Evolutionary conservation across 441 rosid species (phyloP).

Genomic region (Flueggea neowawraea): DNA sequence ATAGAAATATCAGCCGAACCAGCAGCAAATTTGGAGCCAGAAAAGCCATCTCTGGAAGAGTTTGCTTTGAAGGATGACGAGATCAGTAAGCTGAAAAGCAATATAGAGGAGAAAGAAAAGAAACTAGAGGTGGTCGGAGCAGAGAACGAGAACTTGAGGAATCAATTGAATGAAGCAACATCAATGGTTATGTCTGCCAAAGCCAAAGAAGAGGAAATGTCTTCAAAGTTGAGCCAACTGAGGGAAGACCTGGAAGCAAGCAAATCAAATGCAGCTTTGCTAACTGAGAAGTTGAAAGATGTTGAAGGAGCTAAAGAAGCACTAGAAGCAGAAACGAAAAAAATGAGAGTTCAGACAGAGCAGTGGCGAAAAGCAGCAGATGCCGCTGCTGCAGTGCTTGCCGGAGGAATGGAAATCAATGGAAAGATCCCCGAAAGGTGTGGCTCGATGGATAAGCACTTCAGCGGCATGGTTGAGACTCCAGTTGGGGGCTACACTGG

Average conservation of each 20-base stretch:
- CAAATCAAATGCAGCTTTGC: constrained; percentile 33
- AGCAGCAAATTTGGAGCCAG: constrained; percentile 16
- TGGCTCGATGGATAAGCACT: constrained; percentile 77
- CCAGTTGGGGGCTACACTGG: constrained; percentile 36
- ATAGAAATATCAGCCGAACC: constrained; percentile 18
- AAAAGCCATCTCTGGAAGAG: constrained; percentile 27
- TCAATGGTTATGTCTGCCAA: constrained; percentile 30
- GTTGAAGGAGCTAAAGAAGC: constrained; percentile 55
- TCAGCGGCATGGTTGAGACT: constrained; percentile 50
- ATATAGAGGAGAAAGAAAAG: constrained; percentile 61
- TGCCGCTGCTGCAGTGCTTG: constrained; percentile 89
- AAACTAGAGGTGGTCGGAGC: constrained; percentile 36
- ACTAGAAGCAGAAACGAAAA: constrained; percentile 82
- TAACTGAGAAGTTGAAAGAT: constrained; percentile 55
- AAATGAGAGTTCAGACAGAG: constrained; percentile 82
- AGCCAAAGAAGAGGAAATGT: constrained; percentile 49
- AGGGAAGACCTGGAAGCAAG: constrained; percentile 63
- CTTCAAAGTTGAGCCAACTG: constrained; percentile 35
- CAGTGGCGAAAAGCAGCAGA: constrained; percentile 98
- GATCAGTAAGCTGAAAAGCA: constrained; percentile 46
- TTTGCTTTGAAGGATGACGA: constrained; percentile 49
- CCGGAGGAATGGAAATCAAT: constrained; percentile 59
- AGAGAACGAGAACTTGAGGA: constrained; percentile 60
- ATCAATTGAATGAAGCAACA: constrained; percentile 44
- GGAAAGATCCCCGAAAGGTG: constrained; percentile 58